Base-by-base conservation (phyloP, 192 early-diverging fungal genomes). In the Umbelopsis sp. region DNA sequence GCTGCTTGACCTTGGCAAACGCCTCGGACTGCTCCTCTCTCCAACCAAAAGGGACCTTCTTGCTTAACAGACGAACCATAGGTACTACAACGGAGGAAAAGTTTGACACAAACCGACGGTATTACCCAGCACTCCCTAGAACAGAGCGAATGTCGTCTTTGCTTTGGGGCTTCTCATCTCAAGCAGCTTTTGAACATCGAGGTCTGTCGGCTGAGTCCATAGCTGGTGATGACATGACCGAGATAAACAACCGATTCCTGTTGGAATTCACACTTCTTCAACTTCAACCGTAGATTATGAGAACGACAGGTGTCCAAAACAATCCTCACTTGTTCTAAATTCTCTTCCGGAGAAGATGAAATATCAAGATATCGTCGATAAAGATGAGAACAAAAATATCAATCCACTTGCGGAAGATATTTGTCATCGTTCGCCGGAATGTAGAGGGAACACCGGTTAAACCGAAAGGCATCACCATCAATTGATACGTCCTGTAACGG, bases 401-500 rank as follows among this genome's bases (percentile, higher is more conserved):
- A 12, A 84, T 50, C 17, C 56, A 65, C 4, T 79, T 74, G 0
- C 45, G 31, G 20, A 90, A 72, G 11, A 88, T 49, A 8, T 38
- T 38, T 50, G 80, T 83, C 72, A 86, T 85, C 5, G 84, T 59
- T 0, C 31, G 45, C 70, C 83, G 81, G 73, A 90, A 91, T 0
- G 82, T 82, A 0, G 87, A 86, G 0, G 87, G 90, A 0, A 84
- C 83, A 68, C 88, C 89, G 25, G 78, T 80, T 0, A 93, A 68
- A 0, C 89, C 91, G 65, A 90, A 89, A 0, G 88, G 88, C 66
- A 93, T 74, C 17, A 90, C 85, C 0, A 71, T 31, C 38, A 82
- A 89, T 52, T 89, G 75, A 45, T 72, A 93, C 4, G 69, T 80
- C 1, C 82, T 74, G 6, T 77, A 76, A 0, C 54, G 17, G 0